Evolutionary conservation across 1,284 basidiomycete genomes (phyloP), one percentile per base, ranked within the genome.

Genomic region (Albatrellus sp.): DNA sequence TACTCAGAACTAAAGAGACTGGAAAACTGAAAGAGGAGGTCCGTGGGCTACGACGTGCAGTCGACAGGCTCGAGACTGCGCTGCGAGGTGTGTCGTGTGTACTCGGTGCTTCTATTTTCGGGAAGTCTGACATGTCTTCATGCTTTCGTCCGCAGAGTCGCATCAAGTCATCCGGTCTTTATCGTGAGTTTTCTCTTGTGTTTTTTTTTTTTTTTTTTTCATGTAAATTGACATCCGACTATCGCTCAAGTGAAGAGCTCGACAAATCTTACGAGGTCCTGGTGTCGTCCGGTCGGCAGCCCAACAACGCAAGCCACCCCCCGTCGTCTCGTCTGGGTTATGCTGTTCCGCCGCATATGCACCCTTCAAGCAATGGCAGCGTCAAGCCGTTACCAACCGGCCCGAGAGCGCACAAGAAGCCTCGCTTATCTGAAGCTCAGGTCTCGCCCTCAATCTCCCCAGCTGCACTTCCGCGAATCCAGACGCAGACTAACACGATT

Each of bases 1-100:
- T 88, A 6, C 60, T 89, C 37, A 80, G 76, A 57, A 64, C 65
- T 20, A 74, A 79, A 40, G 80, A 87, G 60, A 82, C 80, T 0
- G 82, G 81, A 2, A 73, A 72, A 54, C 57, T 88, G 46, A 85
- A 86, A 55, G 86, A 89, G 56, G 84, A 89, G 57, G 83, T 83
- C 4, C 72, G 73, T 40, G 74, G 74, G 13, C 64, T 89, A 46
- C 69, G 75, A 37, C 68, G 74, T 51, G 72, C 77, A 28, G 79
- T 87, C 38, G 68, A 69, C 43, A 73, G 74, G 53, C 63, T 89
- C 35, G 80, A 88, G 59, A 66, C 66, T 31, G 82, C 84, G 47
- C 70, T 89, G 36, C 73, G 72, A 73, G 85, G 85, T 87, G 56
- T 57, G 37, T 37, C 37, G 46, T 48, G 53, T 47, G 46, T 51